Evolutionary conservation across 2,329 filamentous ascomycete genomes (phyloP), one percentile per base, ranked within the genome.

Genomic region (Hansfordia pulvinata): DNA sequence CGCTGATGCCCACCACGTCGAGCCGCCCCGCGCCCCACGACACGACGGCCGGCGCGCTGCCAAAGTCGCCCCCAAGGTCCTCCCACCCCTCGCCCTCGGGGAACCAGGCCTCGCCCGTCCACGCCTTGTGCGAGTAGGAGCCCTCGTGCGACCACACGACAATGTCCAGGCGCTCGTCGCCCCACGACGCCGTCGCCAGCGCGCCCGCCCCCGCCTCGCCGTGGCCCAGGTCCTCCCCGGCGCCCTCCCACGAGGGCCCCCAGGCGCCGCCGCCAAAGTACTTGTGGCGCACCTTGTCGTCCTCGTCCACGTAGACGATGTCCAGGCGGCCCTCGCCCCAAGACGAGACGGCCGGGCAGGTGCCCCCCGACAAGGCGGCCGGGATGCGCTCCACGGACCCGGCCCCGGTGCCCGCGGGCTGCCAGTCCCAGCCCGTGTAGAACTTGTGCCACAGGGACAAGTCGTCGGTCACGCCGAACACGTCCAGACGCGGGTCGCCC

Each of bases 301-400:
- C 23, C 43, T 70, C 4, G 55, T 58, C 3, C 62, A 69, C 31
- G 63, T 64, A 3, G 40, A 39, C 6, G 49, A 64, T 20, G 44
- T 68, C 2, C 35, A 51, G 8, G 53, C 50, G 1, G 53, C 58
- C 6, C 33, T 68, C 10, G 44, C 52, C 32, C 62, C 62, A 57
- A n/a, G n/a, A n/a, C n/a, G n/a, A n/a, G n/a, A n/a, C n/a, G n/a
- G n/a, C n/a, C n/a, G n/a, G n/a, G n/a, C n/a, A n/a, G n/a, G n/a
- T n/a, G n/a, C n/a, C n/a, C n/a, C n/a, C n/a, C n/a, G n/a, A n/a
- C n/a, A n/a, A n/a, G n/a, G n/a, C n/a, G n/a, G n/a, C n/a, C n/a
- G n/a, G n/a, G n/a, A n/a, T n/a, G n/a, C n/a, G n/a, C n/a, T n/a
- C n/a, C n/a, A n/a, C n/a, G n/a, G n/a, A n/a, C n/a, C n/a, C n/a